A percentile compares a stretch with the other conserved stretches of the same genome.
Evolutionary conservation across 2,329 filamentous ascomycete species (phyloP).

Genomic region (Plectosphaerella cucumerina): DNA sequence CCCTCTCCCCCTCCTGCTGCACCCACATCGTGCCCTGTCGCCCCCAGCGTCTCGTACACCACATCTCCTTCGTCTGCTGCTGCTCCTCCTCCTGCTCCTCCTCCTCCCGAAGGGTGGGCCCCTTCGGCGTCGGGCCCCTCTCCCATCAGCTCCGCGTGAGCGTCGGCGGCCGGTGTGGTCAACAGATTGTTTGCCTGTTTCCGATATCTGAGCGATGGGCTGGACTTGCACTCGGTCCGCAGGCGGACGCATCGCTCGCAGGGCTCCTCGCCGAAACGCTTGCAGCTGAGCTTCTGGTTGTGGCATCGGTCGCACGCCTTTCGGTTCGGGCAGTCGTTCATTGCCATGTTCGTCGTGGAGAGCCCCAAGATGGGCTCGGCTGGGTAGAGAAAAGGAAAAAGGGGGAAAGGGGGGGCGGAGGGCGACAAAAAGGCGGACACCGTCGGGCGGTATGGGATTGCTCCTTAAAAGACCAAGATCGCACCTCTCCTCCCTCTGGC

Average conservation of each 20-base stretch:
- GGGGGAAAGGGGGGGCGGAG: neutral
- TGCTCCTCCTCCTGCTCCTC: neutral
- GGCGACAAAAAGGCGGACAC: neutral
- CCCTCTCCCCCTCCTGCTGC: neutral
- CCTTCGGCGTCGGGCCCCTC: neutral
- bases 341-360: conserved; percentile 17
- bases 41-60: neutral
- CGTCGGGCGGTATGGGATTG: neutral
- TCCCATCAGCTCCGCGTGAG: too few species aligned
- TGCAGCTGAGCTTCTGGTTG: conserved; percentile 41
- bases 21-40: neutral
- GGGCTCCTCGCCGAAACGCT: conserved; percentile 31
- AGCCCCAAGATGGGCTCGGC: neutral
- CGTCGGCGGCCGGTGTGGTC: too few species aligned
- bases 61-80: neutral
- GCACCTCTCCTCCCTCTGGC: neutral
- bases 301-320: conserved; percentile 45
- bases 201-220: conserved; percentile 34
- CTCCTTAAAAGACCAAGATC: conserved; percentile 3
- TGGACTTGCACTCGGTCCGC: conserved; percentile 38
- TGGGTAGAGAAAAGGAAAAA: neutral
- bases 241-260: conserved; percentile 39
- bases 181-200: conserved; percentile 17
- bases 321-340: conserved; percentile 33
- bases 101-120: neutral